phyloP scores from a whole-genome alignment of 2,329 filamentous ascomycete species.

The Venturia aucupariae region DNA sequence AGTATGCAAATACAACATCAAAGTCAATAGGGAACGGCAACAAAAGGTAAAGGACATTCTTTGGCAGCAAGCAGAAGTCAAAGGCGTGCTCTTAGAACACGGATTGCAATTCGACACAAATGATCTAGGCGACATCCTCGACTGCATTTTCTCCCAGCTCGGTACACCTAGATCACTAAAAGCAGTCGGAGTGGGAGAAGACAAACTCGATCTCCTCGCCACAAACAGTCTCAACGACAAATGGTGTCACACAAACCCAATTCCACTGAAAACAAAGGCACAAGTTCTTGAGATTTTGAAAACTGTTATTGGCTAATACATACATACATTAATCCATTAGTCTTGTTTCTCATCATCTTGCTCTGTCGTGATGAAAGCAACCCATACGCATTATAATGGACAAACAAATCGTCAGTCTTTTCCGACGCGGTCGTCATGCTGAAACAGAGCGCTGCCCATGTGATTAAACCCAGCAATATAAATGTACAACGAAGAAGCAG shows the following conservation, averaged over 20 bases:
- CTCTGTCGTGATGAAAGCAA: not conserved
- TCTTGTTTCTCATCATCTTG: not conserved
- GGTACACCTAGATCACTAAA: conserved; percentile 46
- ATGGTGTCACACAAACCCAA: conserved; percentile 43
- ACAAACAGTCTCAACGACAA: conserved; percentile 41
- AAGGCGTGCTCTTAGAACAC: conserved; percentile 26
- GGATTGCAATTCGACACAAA: conserved; percentile 21
- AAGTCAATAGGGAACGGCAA: conserved; percentile 24
- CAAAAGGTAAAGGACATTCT: conserved; percentile 32
- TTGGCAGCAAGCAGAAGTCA: conserved; percentile 29
- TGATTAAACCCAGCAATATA: not conserved
- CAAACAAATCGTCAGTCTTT: not conserved
- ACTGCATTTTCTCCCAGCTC: conserved; percentile 41
- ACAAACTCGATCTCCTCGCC: conserved; percentile 41
- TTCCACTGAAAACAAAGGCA: conserved; percentile 37
- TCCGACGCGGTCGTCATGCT: not conserved
- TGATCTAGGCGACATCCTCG: conserved; percentile 44
- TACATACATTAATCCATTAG: not conserved
- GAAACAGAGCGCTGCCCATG: not conserved
- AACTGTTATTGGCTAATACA: conserved; percentile 22
- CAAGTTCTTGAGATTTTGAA: conserved; percentile 46
- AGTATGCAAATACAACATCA: conserved; percentile 46
- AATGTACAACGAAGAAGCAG: not conserved
- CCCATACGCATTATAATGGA: not conserved
- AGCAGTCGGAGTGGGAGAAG: conserved; percentile 41